Conservation (phyloP, 192 early-diverging fungal genomes). For the Coemansia reversa region DNA sequence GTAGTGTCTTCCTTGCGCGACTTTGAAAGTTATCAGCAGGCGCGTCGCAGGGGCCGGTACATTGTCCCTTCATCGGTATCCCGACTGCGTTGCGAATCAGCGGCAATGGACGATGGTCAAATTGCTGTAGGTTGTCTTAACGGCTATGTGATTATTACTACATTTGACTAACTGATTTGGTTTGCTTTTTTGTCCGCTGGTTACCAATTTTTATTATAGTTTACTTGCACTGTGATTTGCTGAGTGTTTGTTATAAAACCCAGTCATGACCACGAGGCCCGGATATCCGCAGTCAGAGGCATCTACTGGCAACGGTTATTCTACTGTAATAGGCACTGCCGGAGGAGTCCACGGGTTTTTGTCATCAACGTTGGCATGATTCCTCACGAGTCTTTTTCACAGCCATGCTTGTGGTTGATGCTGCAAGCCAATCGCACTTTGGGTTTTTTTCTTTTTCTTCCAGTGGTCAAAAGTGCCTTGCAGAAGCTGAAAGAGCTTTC, state of each 20-base stretch:
- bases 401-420: too few species aligned
- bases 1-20: neutral
- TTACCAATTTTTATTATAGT: neutral
- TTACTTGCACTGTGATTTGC: neutral
- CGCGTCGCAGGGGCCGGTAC: neutral
- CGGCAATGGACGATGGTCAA: constrained; percentile 40
- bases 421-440: too few species aligned
- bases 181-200: neutral
- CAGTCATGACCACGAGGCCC: too few species aligned
- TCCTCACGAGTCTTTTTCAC: too few species aligned
- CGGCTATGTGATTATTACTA: constrained; percentile 42
- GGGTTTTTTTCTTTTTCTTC: too few species aligned
- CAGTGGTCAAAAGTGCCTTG: neutral
- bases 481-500: neutral
- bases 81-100: constrained; percentile 6
- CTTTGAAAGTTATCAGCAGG: constrained; percentile 1
- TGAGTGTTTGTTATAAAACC: neutral
- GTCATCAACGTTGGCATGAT: too few species aligned
- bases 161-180: constrained; percentile 26
- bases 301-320: neutral
- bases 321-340: neutral
- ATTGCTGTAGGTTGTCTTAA: constrained; percentile 43
- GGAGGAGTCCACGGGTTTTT: too few species aligned
- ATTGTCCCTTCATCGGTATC: constrained; percentile 14
- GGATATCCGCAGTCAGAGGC: neutral